These are phyloP conservation scores for Talaromyces stipitatus DNA, from an alignment of 495 filamentous ascomycete genomes.

Conservation along the genomic window DNA sequence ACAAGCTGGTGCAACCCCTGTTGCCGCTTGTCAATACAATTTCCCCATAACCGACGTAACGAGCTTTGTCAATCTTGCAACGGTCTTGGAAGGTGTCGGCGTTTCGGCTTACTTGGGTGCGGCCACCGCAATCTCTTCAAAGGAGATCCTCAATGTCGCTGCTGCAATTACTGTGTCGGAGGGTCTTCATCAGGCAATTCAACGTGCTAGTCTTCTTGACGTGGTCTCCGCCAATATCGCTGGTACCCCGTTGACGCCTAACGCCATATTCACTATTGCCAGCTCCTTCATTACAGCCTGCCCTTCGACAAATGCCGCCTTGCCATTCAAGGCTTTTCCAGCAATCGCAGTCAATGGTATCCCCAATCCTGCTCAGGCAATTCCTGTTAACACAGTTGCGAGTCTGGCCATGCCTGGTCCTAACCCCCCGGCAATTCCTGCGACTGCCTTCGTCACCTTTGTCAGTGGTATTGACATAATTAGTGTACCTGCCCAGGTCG, in stretches of 20 bases:
- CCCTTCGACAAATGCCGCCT: constrained; percentile 41
- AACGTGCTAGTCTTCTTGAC: constrained; percentile 42
- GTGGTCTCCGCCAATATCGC: constrained; percentile 48
- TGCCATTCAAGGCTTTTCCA: constrained; percentile 54
- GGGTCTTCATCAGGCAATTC: constrained; percentile 51
- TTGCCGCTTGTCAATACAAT: constrained; percentile 44
- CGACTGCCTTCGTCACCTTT: constrained; percentile 11
- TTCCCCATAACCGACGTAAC: constrained; percentile 44
- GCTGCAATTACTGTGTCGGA: constrained; percentile 57
- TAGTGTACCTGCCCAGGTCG: constrained; percentile 19
- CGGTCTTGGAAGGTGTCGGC: constrained; percentile 51
- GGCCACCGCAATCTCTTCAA: constrained; percentile 46
- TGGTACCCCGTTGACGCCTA: constrained; percentile 47
- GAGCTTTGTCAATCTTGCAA: constrained; percentile 43
- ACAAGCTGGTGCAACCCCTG: constrained; percentile 16
- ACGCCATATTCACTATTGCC: constrained; percentile 56
- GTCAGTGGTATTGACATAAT: constrained; percentile 17
- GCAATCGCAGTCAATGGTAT: constrained; percentile 16
- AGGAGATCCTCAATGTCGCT: constrained; percentile 49
- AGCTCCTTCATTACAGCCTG: constrained; percentile 51
- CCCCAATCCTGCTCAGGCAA: not conserved
- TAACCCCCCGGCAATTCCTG: constrained; percentile 23
- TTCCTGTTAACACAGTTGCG: constrained; percentile 4
- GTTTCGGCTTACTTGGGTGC: constrained; percentile 55
- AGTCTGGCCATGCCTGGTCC: constrained; percentile 5